Evolutionary conservation across 2,329 filamentous ascomycete genomes (phyloP).

Genomic region (Colletotrichum cuscutae): DNA sequence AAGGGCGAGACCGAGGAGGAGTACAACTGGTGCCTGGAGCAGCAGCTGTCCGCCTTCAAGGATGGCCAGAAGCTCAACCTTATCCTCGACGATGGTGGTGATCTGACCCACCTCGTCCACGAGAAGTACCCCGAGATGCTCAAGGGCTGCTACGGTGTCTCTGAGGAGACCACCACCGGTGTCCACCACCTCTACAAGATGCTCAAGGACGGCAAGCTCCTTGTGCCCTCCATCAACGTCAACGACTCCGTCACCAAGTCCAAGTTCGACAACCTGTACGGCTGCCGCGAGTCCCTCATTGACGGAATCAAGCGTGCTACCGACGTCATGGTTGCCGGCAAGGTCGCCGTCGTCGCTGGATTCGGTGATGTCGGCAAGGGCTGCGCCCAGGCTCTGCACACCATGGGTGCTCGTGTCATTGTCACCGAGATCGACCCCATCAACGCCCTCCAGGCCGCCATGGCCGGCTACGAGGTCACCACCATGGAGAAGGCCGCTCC

Average conservation of each 20-base stretch:
- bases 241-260: conserved; percentile 99
- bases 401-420: conserved; percentile 96
- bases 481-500: conserved; percentile 97
- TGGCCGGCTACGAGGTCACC: conserved; percentile 95
- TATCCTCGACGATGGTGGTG: conserved; percentile 98
- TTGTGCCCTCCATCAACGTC: conserved; percentile 98
- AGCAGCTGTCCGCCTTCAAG: conserved; percentile 97
- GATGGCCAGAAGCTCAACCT: conserved; percentile 96
- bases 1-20: conserved; percentile 98
- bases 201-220: conserved; percentile 89
- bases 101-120: conserved; percentile 96
- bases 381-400: conserved; percentile 93
- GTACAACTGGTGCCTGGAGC: conserved; percentile 99
- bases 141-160: conserved; percentile 97
- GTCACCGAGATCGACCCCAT: conserved; percentile 98
- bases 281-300: conserved; percentile 97
- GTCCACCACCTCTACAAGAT: conserved; percentile 99
- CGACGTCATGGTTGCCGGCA: conserved; percentile 99
- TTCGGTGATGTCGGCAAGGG: conserved; percentile 99
- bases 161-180: conserved; percentile 99
- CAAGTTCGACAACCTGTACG: conserved; percentile 99
- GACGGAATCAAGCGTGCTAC: conserved; percentile 99
- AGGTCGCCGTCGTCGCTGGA: conserved; percentile 96
- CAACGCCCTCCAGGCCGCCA: conserved; percentile 98
- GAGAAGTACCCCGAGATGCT: conserved; percentile 98